Percentiles rank a stretch among this genome's conserved stretches.
Conservation (phyloP, 1,284 basidiomycete genomes). For the Puccinia horiana region DNA sequence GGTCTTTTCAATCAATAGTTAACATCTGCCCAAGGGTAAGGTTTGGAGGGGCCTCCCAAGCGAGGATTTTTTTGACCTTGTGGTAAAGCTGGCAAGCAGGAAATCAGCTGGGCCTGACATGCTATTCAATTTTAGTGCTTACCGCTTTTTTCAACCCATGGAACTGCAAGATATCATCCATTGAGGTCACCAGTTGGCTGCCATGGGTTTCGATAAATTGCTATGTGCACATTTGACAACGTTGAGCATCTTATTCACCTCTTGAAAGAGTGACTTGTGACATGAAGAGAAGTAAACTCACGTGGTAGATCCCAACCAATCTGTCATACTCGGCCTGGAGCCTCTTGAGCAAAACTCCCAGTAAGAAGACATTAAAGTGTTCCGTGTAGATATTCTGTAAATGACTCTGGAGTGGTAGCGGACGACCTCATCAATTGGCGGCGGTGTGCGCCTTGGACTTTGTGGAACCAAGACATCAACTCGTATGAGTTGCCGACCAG, state of each 20-base stretch:
- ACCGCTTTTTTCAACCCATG: background rate
- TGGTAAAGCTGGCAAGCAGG: background rate
- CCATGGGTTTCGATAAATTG: too few relatives aligned
- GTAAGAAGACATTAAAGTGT: background rate
- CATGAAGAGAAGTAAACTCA: background rate
- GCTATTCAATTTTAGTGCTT: background rate
- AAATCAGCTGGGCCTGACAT: background rate
- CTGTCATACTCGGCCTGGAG: background rate
- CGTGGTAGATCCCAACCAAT: background rate
- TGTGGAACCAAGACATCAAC: background rate
- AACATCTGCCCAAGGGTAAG: background rate
- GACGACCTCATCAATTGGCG: background rate
- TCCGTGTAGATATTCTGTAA: background rate
- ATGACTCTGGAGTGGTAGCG: background rate
- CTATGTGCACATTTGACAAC: too few relatives aligned
- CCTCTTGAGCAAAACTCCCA: background rate
- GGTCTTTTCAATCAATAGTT: background rate
- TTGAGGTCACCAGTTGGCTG: too few relatives aligned
- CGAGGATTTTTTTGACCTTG: background rate
- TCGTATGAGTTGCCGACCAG: too few relatives aligned
- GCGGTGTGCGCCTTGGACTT: background rate
- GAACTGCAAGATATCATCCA: too few relatives aligned
- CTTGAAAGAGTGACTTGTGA: background rate
- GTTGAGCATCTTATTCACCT: too few relatives aligned
- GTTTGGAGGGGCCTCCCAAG: background rate